A percentile compares a stretch with the other conserved stretches of the same genome.
phyloP scores from a whole-genome alignment of 768 basidiomycete genomes.

The Ramaria rubella region DNA sequence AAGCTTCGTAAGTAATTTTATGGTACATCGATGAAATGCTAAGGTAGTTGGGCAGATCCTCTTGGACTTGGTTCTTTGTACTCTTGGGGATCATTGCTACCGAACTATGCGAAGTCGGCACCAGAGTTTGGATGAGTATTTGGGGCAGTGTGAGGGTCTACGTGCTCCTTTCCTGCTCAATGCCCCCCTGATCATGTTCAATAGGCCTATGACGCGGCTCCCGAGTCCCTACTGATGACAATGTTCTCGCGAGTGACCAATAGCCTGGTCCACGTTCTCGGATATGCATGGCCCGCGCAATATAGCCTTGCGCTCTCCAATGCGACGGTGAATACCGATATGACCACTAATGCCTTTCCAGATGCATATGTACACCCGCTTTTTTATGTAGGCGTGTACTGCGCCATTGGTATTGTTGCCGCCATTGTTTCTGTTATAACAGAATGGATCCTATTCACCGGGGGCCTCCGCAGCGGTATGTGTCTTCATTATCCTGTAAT shows the following conservation, averaged over 20 bases:
- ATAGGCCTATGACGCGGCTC: no score
- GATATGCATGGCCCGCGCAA: not conserved
- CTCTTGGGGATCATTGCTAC: conserved; percentile 7
- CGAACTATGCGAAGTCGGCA: conserved; percentile 13
- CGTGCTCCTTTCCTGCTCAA: no score
- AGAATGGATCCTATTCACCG: conserved; percentile 3
- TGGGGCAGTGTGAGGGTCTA: conserved; percentile 9
- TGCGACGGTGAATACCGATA: not conserved
- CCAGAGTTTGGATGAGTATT: conserved; percentile 30
- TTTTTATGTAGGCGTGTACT: conserved; percentile 16
- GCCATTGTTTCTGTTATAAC: conserved; percentile 5
- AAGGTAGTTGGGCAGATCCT: conserved; percentile 9
- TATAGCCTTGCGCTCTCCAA: not conserved
- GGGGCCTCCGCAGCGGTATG: conserved; percentile 5
- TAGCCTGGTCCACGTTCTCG: not conserved
- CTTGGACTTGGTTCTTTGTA: conserved; percentile 16
- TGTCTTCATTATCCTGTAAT: not conserved
- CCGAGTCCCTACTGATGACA: no score
- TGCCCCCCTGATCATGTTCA: no score
- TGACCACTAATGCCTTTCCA: not conserved
- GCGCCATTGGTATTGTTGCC: conserved; percentile 9
- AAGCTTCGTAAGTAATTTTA: conserved; percentile 13
- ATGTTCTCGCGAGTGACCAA: no score
- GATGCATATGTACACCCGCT: conserved; percentile 14
- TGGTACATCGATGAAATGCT: not conserved